phyloP scores from a whole-genome alignment of 2,329 filamentous ascomycete genomes.

The Decorospora gaudefroyi region DNA sequence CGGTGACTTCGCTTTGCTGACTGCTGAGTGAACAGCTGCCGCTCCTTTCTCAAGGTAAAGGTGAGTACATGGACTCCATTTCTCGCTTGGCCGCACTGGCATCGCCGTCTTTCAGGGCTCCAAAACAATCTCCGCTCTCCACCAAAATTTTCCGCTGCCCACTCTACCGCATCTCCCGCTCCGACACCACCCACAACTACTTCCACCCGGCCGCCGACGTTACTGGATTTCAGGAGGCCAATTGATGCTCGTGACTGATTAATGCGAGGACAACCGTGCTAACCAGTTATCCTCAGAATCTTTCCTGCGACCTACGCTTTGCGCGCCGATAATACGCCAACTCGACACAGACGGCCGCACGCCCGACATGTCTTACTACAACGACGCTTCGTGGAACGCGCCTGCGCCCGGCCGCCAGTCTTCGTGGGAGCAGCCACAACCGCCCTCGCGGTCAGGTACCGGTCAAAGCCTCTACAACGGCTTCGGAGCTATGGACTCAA shows the following conservation, averaged over 20 bases:
- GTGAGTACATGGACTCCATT: constrained; percentile 16
- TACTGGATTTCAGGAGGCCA: constrained; percentile 16
- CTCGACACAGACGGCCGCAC: constrained; percentile 10
- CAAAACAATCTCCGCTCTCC: constrained; percentile 34
- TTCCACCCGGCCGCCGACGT: constrained; percentile 19
- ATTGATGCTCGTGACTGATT: constrained; percentile 16
- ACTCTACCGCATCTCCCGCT: constrained; percentile 36
- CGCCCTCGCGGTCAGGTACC: constrained; percentile 73
- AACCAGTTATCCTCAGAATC: constrained; percentile 19
- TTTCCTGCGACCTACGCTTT: constrained; percentile 19
- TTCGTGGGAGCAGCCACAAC: constrained; percentile 73
- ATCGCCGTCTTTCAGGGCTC: constrained; percentile 20
- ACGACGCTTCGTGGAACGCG: constrained; percentile 65
- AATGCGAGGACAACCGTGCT: constrained; percentile 10
- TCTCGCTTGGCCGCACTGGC: constrained; percentile 43
- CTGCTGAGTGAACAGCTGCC: constrained; percentile 38
- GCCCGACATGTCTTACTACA: constrained; percentile 68
- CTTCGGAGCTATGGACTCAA: constrained; percentile 52
- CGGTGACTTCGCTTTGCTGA: constrained; percentile 33
- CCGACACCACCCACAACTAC: constrained; percentile 28
- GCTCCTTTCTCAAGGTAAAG: constrained; percentile 36
- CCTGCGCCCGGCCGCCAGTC: constrained; percentile 65
- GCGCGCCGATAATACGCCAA: constrained; percentile 18
- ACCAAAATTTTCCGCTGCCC: constrained; percentile 45
- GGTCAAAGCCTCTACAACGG: constrained; percentile 20